Evolutionary conservation across 2,329 filamentous ascomycete genomes (phyloP).

Genomic region (Neonectria sp.): DNA sequence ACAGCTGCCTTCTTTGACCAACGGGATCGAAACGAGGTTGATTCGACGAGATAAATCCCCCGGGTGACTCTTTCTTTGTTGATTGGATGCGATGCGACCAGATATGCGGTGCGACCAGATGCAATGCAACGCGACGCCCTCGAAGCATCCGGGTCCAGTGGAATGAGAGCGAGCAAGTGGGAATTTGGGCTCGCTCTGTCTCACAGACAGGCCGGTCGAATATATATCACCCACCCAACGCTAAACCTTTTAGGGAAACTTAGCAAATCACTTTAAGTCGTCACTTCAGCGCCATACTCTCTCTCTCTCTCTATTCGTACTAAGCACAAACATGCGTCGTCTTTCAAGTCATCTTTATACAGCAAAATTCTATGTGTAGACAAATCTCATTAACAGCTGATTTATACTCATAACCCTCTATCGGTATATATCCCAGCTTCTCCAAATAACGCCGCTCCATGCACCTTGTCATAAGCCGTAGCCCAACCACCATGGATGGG

Average conservation of each 20-base stretch:
- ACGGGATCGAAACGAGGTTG: background rate
- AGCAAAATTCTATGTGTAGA: background rate
- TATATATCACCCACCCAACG: background rate
- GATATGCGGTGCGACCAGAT: slow-evolving; percentile 7
- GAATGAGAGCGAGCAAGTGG: background rate
- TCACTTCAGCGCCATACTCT: background rate
- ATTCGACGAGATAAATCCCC: background rate
- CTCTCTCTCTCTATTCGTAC: background rate
- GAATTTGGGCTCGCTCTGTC: background rate
- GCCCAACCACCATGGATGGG: slow-evolving; percentile 5
- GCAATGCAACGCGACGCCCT: slow-evolving; percentile 3
- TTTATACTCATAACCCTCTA: slow-evolving; percentile 10
- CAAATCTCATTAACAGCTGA: background rate
- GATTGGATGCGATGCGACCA: slow-evolving; percentile 1
- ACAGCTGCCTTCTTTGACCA: background rate
- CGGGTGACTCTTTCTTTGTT: slow-evolving; percentile 14
- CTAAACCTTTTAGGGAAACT: slow-evolving; percentile 2
- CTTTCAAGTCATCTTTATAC: background rate
- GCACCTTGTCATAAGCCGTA: slow-evolving; percentile 29
- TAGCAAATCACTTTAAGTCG: background rate
- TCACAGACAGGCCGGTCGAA: background rate
- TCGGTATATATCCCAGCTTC: slow-evolving; percentile 14
- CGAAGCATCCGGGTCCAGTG: background rate
- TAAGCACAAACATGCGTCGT: background rate
- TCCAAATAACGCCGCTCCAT: slow-evolving; percentile 23